A percentile compares a stretch with the other conserved stretches of the same genome.
These are phyloP conservation scores for Rhodotorula sp. DNA, from an alignment of 1,284 basidiomycete genomes.

Conservation along the genomic window DNA sequence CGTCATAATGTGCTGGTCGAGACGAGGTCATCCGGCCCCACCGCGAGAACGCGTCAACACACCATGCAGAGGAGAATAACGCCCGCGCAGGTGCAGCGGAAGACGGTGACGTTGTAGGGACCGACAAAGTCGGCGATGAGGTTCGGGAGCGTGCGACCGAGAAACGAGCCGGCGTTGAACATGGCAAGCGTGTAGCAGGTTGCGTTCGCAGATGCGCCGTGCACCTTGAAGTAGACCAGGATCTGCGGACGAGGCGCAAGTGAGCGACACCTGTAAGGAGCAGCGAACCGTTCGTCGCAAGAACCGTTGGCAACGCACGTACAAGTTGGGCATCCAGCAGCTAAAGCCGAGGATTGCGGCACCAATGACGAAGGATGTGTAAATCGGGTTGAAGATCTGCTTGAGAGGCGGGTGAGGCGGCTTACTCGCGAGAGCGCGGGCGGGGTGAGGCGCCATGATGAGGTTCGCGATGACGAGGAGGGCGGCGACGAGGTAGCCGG, in stretches of 20 bases:
- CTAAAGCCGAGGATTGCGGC: slow-evolving; percentile 12
- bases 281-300: too few species aligned
- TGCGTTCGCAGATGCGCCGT: slow-evolving; percentile 35
- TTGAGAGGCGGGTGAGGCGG: slow-evolving; percentile 18
- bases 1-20: background rate
- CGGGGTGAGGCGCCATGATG: slow-evolving; percentile 22
- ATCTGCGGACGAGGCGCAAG: background rate
- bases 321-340: slow-evolving; percentile 12
- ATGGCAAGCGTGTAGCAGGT: slow-evolving; percentile 30
- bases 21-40: background rate
- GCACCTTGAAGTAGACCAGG: slow-evolving; percentile 38
- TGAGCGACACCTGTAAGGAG: too few species aligned
- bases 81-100: slow-evolving; percentile 14
- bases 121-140: slow-evolving; percentile 21
- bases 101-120: background rate
- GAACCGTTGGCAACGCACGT: background rate
- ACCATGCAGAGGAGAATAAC: slow-evolving; percentile 6
- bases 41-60: background rate
- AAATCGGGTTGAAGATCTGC: slow-evolving; percentile 8
- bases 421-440: slow-evolving; percentile 6
- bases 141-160: slow-evolving; percentile 34
- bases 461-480: slow-evolving; percentile 24
- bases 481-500: slow-evolving; percentile 17
- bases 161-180: slow-evolving; percentile 29
- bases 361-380: slow-evolving; percentile 1